Evolutionary conservation across 2,329 filamentous ascomycete genomes (phyloP).

Genomic region (Penicillium italicum): DNA sequence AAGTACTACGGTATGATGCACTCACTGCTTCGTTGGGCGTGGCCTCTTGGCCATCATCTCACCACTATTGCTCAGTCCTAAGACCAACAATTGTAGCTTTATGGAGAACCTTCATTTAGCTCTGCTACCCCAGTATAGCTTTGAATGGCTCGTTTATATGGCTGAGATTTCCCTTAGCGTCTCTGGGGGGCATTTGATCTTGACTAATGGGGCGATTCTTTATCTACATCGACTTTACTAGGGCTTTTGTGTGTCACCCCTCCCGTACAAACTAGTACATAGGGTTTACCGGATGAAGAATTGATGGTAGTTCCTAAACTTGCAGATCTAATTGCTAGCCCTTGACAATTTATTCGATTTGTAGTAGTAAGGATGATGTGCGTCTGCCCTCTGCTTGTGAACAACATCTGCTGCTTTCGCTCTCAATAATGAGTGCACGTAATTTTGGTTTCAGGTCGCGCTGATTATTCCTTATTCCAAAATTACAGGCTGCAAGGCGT

Average conservation of each 20-base stretch:
- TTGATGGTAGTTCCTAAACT: background rate
- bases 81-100: background rate
- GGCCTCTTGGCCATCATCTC: background rate
- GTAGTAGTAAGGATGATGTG: too few species aligned
- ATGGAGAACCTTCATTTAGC: background rate
- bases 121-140: background rate
- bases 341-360: background rate
- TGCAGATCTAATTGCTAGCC: background rate
- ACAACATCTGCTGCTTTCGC: background rate
- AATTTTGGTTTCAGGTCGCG: background rate
- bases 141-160: background rate
- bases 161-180: too few species aligned
- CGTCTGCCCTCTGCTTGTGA: background rate
- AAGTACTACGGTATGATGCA: background rate
- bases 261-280: background rate
- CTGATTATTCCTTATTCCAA: background rate
- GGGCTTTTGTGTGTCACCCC: background rate
- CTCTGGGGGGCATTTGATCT: background rate
- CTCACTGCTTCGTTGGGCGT: background rate
- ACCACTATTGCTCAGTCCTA: background rate
- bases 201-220: background rate
- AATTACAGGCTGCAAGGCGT: background rate
- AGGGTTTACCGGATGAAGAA: background rate
- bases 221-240: background rate
- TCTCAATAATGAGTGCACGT: background rate